Evolutionary conservation across 306 rosid genomes (phyloP).

Genomic region (Cucurbita pepo): DNA sequence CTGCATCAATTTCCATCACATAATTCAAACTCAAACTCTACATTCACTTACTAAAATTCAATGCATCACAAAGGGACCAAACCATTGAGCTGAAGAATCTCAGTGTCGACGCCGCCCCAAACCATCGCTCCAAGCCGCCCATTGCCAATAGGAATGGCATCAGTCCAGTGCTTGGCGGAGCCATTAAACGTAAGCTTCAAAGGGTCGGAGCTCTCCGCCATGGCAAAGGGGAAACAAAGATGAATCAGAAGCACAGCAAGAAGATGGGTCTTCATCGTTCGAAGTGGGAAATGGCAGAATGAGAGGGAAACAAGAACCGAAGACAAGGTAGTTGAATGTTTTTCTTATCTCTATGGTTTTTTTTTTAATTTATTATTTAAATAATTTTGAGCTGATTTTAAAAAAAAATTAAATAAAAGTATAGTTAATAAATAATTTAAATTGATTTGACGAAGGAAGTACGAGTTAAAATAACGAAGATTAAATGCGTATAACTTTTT

Average conservation of each 20-base stretch:
- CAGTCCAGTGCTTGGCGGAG: conserved; percentile 71
- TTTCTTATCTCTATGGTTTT: too few species aligned
- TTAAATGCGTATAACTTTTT: not conserved
- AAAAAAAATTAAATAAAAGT: too few species aligned
- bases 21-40: not conserved
- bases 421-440: too few species aligned
- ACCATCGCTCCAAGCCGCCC: conserved; percentile 92
- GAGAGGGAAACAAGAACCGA: not conserved
- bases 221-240: not conserved
- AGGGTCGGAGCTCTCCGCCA: conserved; percentile 36
- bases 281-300: not conserved
- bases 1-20: conserved; percentile 14
- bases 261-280: not conserved
- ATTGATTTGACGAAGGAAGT: too few species aligned
- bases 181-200: conserved; percentile 49
- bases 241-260: not conserved
- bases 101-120: conserved; percentile 69
- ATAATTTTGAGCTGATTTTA: too few species aligned
- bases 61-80: not conserved
- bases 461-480: too few species aligned
- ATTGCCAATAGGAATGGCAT: conserved; percentile 83
- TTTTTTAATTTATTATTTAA: too few species aligned
- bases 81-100: conserved; percentile 86
- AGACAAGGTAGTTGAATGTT: not conserved
- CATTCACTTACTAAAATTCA: not conserved